Evolutionary conservation across 768 basidiomycete genomes (phyloP).

Genomic region (Chiua virens): DNA sequence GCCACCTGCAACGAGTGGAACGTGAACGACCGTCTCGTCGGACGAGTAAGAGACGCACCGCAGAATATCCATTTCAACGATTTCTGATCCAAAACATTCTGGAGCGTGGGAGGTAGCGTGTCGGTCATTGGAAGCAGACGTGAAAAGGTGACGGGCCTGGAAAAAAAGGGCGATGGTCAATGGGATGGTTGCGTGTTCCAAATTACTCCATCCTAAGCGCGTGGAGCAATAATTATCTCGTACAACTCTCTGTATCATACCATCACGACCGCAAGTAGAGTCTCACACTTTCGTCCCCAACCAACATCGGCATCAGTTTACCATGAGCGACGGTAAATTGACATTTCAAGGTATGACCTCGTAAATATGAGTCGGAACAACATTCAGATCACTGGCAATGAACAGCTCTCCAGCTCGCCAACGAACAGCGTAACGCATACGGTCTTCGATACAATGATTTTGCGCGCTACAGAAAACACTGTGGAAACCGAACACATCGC

Average conservation of each 20-base stretch:
- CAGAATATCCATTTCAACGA: conserved; percentile 99
- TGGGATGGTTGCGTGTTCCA: conserved; percentile 20
- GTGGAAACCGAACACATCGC: conserved; percentile 86
- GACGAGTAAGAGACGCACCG: conserved; percentile 51
- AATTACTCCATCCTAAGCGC: conserved; percentile 12
- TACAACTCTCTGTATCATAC: conserved; percentile 14
- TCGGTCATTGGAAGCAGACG: conserved; percentile 46
- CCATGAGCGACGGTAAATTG: conserved; percentile 29
- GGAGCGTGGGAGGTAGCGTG: conserved; percentile 78
- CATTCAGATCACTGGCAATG: conserved; percentile 1
- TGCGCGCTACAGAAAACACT: conserved; percentile 90
- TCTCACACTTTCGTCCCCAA: not conserved
- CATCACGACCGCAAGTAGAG: not conserved
- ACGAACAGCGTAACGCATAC: conserved; percentile 88
- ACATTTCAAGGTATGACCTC: conserved; percentile 42
- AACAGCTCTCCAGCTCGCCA: conserved; percentile 79
- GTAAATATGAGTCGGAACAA: not conserved
- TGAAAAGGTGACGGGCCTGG: conserved; percentile 3
- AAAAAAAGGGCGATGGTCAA: conserved; percentile 3
- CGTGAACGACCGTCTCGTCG: conserved; percentile 13
- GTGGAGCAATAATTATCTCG: not conserved
- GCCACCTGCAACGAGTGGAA: conserved; percentile 59
- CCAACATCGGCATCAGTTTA: not conserved
- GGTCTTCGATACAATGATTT: conserved; percentile 91
- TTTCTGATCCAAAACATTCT: conserved; percentile 92